Evolutionary conservation across 306 rosid species (phyloP).

Genomic region (Spatholobus suberectus): DNA sequence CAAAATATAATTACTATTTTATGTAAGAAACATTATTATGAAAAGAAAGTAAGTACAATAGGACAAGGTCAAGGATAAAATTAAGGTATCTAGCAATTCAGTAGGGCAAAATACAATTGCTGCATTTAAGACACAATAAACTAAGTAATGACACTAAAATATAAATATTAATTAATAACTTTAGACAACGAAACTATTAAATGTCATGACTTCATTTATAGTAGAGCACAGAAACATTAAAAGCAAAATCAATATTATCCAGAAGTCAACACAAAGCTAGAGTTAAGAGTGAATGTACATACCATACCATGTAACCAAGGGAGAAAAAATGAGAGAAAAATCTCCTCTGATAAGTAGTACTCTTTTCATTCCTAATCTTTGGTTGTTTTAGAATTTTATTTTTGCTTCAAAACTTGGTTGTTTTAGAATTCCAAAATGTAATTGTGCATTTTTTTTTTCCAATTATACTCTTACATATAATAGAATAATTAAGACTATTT

Average conservation of each 20-base stretch:
- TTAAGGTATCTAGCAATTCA: not conserved
- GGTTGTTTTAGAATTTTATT: no score
- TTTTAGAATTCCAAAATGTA: no score
- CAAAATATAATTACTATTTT: constrained; percentile 22
- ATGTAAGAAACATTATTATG: not conserved
- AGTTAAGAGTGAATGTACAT: not conserved
- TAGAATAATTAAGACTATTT: no score
- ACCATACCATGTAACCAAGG: not conserved
- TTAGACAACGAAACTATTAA: constrained; percentile 16
- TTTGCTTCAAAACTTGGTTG: no score
- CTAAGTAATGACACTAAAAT: not conserved
- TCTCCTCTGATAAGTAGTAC: not conserved
- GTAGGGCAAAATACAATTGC: not conserved
- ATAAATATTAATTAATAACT: not conserved
- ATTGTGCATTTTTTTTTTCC: no score
- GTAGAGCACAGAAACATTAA: constrained; percentile 13
- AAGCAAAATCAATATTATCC: constrained; percentile 26
- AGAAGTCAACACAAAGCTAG: constrained; percentile 3
- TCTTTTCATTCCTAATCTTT: no score
- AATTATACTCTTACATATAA: no score
- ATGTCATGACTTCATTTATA: constrained; percentile 4
- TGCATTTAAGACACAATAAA: not conserved
- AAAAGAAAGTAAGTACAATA: not conserved
- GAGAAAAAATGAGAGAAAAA: not conserved
- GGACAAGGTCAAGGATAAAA: not conserved